Evolutionary conservation across 352 stramenopile genomes (phyloP).

Genomic region (Globisporangium okanoganense): DNA sequence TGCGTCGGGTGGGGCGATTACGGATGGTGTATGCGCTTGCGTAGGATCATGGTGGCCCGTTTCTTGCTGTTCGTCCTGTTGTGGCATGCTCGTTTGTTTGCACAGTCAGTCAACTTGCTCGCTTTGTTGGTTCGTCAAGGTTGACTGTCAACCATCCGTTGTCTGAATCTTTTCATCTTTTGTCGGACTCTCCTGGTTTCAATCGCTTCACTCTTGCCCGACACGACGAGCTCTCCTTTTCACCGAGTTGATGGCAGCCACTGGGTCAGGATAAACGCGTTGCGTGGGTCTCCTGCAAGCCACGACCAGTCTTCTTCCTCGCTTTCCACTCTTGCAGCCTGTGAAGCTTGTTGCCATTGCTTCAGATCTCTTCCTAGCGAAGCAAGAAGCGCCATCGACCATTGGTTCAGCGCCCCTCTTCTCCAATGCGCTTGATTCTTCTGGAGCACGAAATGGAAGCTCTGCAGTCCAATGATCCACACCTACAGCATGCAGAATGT

Average conservation of each 20-base stretch:
- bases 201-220: background rate
- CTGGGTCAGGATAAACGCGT: slow-evolving; percentile 23
- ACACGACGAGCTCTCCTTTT: background rate
- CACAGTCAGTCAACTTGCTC: background rate
- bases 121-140: background rate
- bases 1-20: background rate
- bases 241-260: slow-evolving; percentile 12
- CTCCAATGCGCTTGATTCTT: slow-evolving; percentile 10
- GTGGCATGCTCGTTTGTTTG: slow-evolving; percentile 3
- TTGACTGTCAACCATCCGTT: background rate
- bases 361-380: background rate
- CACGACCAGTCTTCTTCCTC: slow-evolving; percentile 20
- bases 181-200: background rate
- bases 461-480: slow-evolving; percentile 36
- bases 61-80: background rate
- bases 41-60: background rate
- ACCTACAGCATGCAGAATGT: slow-evolving; percentile 21
- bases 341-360: slow-evolving; percentile 23
- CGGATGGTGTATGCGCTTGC: background rate
- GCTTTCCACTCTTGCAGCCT: slow-evolving; percentile 10
- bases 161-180: background rate
- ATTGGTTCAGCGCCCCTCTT: slow-evolving; percentile 3
- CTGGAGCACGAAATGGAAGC: slow-evolving; percentile 31
- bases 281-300: slow-evolving; percentile 27
- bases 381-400: slow-evolving; percentile 3